These are phyloP conservation scores for Pleurotus cornucopiae DNA, from an alignment of 768 basidiomycete genomes.

Conservation along the genomic window DNA sequence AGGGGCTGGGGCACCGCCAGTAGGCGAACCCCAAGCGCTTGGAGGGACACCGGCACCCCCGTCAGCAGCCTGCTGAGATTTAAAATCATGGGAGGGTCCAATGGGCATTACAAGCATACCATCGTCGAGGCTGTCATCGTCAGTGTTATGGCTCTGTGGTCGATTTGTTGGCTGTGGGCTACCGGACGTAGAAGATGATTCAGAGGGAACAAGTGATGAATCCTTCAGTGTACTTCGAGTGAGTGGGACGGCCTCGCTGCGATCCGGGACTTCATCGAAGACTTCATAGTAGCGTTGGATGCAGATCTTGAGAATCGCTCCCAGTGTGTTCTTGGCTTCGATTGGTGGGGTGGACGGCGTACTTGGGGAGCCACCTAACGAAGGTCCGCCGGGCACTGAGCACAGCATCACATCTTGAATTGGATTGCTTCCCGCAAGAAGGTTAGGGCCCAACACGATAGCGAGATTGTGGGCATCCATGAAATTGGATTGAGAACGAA, in stretches of 20 bases:
- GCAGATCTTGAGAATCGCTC: slow-evolving; percentile 68
- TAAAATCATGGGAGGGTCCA: slow-evolving; percentile 31
- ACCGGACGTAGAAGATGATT: slow-evolving; percentile 16
- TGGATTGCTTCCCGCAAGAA: slow-evolving; percentile 66
- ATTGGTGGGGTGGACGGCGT: slow-evolving; percentile 19
- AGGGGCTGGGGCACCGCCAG: slow-evolving; percentile 15
- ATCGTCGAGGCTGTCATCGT: slow-evolving; percentile 48
- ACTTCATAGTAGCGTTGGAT: slow-evolving; percentile 83
- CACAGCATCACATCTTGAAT: slow-evolving; percentile 75
- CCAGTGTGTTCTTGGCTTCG: slow-evolving; percentile 61
- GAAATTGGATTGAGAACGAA: slow-evolving; percentile 58
- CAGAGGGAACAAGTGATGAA: slow-evolving; percentile 17
- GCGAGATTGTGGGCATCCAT: slow-evolving; percentile 87
- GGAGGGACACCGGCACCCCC: slow-evolving; percentile 20
- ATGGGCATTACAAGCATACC: slow-evolving; percentile 72
- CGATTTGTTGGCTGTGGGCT: slow-evolving; percentile 16
- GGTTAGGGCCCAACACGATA: slow-evolving; percentile 75
- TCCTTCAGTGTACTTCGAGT: slow-evolving; percentile 15
- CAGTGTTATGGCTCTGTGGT: slow-evolving; percentile 13
- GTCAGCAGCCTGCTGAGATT: slow-evolving; percentile 2
- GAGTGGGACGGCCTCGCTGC: slow-evolving; percentile 52
- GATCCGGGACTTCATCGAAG: slow-evolving; percentile 78
- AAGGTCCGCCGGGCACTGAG: slow-evolving; percentile 47
- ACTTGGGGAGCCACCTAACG: slow-evolving; percentile 26
- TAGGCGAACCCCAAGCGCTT: slow-evolving; percentile 29